These are phyloP conservation scores for Exophiala mesophila DNA, from an alignment of 2,329 filamentous ascomycete genomes.

Conservation along the genomic window DNA sequence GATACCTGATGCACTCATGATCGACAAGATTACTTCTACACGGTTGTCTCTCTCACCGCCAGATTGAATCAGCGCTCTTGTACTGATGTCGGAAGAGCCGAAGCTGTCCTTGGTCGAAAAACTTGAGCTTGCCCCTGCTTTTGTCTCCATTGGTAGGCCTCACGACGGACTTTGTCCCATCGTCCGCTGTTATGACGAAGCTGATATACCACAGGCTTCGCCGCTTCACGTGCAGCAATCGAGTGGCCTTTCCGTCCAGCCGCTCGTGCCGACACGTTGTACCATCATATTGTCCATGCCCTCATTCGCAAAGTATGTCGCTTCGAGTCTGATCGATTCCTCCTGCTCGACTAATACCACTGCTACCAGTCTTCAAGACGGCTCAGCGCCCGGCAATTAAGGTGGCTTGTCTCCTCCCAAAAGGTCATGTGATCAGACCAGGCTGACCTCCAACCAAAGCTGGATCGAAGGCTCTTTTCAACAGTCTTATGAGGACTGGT, in stretches of 20 bases:
- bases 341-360: too few species aligned
- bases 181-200: too few species aligned
- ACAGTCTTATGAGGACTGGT: constrained; percentile 13
- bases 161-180: too few species aligned
- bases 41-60: background rate
- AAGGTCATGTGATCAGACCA: background rate
- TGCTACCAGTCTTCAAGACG: constrained; percentile 3
- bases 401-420: constrained; percentile 6
- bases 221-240: constrained; percentile 8
- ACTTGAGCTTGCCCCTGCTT: constrained; percentile 33
- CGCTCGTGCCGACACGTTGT: constrained; percentile 32
- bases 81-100: background rate
- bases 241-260: constrained; percentile 36
- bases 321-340: too few species aligned
- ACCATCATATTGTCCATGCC: constrained; percentile 32
- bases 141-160: constrained; percentile 27
- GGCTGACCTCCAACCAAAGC: constrained; percentile 24
- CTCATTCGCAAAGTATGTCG: constrained; percentile 25
- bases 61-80: background rate
- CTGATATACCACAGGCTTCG: constrained; percentile 1
- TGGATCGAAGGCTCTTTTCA: constrained; percentile 24
- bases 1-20: too few species aligned
- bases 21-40: background rate
- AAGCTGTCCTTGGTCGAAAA: constrained; percentile 30
- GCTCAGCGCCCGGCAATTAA: constrained; percentile 4